A percentile compares a stretch with the other conserved stretches of the same genome.
phyloP scores from a whole-genome alignment of 169 alveolate genomes.

The Cryptosporidium felis region DNA sequence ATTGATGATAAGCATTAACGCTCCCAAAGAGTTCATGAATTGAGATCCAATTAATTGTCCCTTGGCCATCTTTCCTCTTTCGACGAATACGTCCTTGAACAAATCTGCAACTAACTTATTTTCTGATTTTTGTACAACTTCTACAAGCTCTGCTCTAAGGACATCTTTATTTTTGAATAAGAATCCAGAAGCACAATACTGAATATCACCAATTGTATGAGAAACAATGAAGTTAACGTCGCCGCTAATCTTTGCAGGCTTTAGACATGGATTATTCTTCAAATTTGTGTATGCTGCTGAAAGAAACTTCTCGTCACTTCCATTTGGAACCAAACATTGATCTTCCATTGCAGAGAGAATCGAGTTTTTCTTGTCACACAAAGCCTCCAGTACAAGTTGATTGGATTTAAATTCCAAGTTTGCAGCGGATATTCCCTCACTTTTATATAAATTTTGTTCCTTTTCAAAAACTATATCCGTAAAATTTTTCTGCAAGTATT shows the following conservation, averaged over 20 bases:
- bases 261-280: constrained; percentile 75
- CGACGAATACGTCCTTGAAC: constrained; percentile 84
- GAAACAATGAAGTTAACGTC: constrained; percentile 82
- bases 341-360: constrained; percentile 86
- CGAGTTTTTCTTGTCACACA: constrained; percentile 79
- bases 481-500: constrained; percentile 92
- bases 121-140: constrained; percentile 81
- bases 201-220: constrained; percentile 85
- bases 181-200: constrained; percentile 82
- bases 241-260: constrained; percentile 86
- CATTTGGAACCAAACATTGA: constrained; percentile 92
- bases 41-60: constrained; percentile 91
- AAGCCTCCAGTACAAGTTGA: constrained; percentile 69
- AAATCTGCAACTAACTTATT: constrained; percentile 80
- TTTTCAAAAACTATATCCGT: constrained; percentile 95
- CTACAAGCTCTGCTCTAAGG: constrained; percentile 87
- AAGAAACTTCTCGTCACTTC: constrained; percentile 87
- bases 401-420: constrained; percentile 84
- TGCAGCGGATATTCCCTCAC: constrained; percentile 87
- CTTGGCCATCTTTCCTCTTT: constrained; percentile 89
- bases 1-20: constrained; percentile 86
- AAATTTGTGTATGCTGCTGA: constrained; percentile 74
- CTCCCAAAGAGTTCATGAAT: constrained; percentile 84
- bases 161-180: constrained; percentile 86
- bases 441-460: constrained; percentile 80